A percentile compares a stretch with the other conserved stretches of the same genome.
phyloP scores from a whole-genome alignment of 495 filamentous ascomycete genomes.

The Hyaloscypha hepaticicola region DNA sequence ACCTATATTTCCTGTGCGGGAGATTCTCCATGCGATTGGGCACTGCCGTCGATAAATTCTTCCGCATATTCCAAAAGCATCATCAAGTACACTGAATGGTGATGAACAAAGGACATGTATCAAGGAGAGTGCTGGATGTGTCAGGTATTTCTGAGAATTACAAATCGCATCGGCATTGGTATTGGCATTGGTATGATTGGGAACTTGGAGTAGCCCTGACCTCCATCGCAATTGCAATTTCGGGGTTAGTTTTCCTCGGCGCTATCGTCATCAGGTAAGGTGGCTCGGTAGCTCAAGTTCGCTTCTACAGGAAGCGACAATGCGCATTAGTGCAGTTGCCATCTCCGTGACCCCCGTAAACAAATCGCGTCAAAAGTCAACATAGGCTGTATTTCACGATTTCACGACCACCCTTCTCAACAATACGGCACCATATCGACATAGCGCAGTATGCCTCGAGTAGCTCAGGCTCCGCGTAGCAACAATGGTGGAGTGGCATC shows the following conservation, averaged over 20 bases:
- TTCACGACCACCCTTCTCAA: constrained; percentile 10
- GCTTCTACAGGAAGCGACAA: constrained; percentile 1
- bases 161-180: neutral
- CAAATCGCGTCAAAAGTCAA: constrained; percentile 20
- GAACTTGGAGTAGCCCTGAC: neutral
- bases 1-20: constrained; percentile 29
- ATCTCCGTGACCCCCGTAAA: neutral
- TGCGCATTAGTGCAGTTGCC: neutral
- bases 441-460: constrained; percentile 66
- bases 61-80: constrained; percentile 28
- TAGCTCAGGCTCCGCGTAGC: constrained; percentile 57
- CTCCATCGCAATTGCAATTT: neutral
- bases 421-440: constrained; percentile 14
- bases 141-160: neutral
- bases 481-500: constrained; percentile 52
- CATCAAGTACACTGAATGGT: neutral
- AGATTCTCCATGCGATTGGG: constrained; percentile 15
- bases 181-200: neutral
- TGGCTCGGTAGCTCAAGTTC: too few species aligned
- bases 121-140: neutral
- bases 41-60: constrained; percentile 23
- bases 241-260: neutral
- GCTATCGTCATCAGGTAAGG: neutral
- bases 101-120: neutral
- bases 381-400: neutral